These are phyloP conservation scores for Saxispiralis lemnorum DNA, from an alignment of 495 filamentous ascomycete species.

Conservation along the genomic window DNA sequence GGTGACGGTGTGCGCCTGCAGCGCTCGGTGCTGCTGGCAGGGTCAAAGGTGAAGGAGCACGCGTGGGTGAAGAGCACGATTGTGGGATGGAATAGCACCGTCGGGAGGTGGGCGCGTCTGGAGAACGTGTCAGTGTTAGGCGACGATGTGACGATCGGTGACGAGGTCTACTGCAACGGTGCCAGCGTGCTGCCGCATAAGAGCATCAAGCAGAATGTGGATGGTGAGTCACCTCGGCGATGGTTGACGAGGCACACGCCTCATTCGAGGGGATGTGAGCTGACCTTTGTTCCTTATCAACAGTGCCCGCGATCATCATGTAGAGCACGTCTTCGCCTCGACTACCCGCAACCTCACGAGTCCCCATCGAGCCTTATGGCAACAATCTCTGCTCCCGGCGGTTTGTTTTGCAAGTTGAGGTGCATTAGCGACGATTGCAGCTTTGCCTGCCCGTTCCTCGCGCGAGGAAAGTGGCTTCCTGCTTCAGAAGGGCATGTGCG, in stretches of 20 bases:
- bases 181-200: slow-evolving; percentile 94
- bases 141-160: slow-evolving; percentile 96
- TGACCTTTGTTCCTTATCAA: neutral
- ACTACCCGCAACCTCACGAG: neutral
- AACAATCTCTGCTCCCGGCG: neutral
- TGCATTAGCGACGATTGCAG: neutral
- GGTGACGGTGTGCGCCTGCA: slow-evolving; percentile 92
- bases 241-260: neutral
- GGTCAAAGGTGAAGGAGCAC: slow-evolving; percentile 93
- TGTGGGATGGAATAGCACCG: slow-evolving; percentile 94
- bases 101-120: slow-evolving; percentile 87
- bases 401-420: no score
- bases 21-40: slow-evolving; percentile 74
- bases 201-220: slow-evolving; percentile 96
- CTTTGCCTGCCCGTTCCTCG: neutral
- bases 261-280: neutral
- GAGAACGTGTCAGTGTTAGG: slow-evolving; percentile 96
- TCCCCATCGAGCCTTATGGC: neutral
- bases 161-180: slow-evolving; percentile 98
- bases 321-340: neutral
- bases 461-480: neutral
- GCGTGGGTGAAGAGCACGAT: slow-evolving; percentile 99
- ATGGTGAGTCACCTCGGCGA: slow-evolving; percentile 38
- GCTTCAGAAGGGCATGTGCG: no score
- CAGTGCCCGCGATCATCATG: slow-evolving; percentile 17